phyloP scores from a whole-genome alignment of 345 rosid genomes.

The Hibiscus syriacus region DNA sequence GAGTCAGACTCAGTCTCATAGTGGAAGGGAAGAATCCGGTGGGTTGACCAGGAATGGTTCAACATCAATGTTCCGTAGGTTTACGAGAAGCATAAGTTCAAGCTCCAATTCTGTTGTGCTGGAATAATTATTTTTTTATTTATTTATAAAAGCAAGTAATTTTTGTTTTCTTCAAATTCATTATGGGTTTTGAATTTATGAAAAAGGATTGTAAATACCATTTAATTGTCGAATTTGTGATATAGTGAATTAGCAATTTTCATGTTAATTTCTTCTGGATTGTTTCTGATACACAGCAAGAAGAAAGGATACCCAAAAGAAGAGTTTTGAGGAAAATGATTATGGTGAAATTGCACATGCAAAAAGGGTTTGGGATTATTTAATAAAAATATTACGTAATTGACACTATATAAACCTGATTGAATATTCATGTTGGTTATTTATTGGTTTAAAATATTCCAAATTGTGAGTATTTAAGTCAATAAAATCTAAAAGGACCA shows the following conservation, averaged over 20 bases:
- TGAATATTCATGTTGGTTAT: no score
- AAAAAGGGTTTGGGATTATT: no score
- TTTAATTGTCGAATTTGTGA: not conserved
- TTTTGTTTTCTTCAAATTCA: not conserved
- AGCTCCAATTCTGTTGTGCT: slow-evolving; percentile 22
- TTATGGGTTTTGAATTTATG: not conserved
- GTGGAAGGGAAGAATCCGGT: no score
- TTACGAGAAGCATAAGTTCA: slow-evolving; percentile 26
- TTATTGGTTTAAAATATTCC: no score
- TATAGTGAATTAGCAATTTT: not conserved
- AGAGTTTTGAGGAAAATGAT: no score
- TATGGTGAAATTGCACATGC: no score
- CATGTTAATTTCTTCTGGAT: not conserved
- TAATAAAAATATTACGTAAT: no score
- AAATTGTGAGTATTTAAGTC: no score
- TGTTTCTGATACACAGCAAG: not conserved
- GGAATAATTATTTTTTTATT: not conserved
- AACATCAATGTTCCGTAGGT: slow-evolving; percentile 32
- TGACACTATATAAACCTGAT: no score
- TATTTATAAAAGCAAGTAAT: not conserved
- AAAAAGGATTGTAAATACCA: slow-evolving; percentile 8
- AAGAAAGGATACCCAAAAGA: no score
- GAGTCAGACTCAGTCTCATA: no score
- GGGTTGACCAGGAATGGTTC: slow-evolving; percentile 31
- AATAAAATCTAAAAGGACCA: no score